Percentiles rank a stretch among this genome's conserved stretches.
Conservation (phyloP, 768 basidiomycete genomes). For the Phylloporus sp. region DNA sequence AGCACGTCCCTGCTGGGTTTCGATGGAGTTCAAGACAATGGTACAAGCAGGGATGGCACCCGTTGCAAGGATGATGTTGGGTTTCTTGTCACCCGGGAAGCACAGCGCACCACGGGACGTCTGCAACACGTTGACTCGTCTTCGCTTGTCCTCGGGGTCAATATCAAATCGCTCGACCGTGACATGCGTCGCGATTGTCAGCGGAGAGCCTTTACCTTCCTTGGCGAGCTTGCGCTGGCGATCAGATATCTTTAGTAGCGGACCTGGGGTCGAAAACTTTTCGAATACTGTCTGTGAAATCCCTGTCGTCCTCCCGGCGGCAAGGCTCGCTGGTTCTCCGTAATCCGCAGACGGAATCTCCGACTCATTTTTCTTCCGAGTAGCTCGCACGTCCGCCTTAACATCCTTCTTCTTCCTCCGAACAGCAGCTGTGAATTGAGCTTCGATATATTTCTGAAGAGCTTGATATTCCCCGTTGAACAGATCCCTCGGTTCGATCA, state of each 20-base stretch:
- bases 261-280: slow-evolving; percentile 19
- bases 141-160: slow-evolving; percentile 4
- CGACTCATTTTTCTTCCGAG: too few relatives aligned
- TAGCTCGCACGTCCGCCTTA: too few relatives aligned
- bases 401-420: too few relatives aligned
- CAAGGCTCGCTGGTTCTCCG: slow-evolving; percentile 3
- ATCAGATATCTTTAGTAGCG: slow-evolving; percentile 11
- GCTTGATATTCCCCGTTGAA: slow-evolving; percentile 1
- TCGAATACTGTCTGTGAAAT: slow-evolving; percentile 10
- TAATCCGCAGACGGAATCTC: too few relatives aligned
- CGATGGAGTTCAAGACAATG: slow-evolving; percentile 14
- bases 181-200: slow-evolving; percentile 13
- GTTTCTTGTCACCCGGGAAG: slow-evolving; percentile 4
- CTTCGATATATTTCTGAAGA: slow-evolving; percentile 3
- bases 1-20: slow-evolving; percentile 8
- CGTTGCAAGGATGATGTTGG: slow-evolving; percentile 20
- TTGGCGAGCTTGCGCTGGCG: slow-evolving; percentile 11
- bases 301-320: slow-evolving; percentile 11
- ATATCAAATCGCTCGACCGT: slow-evolving; percentile 10
- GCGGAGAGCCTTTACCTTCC: slow-evolving; percentile 8
- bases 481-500: neutral
- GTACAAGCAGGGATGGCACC: slow-evolving; percentile 19
- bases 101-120: slow-evolving; percentile 15
- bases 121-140: slow-evolving; percentile 6
- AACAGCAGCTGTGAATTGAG: too few relatives aligned